Percentiles rank a stretch among this genome's conserved stretches.
Evolutionary conservation across 257 asterid species (phyloP).

Genomic region (Ophiorrhiza pumila): DNA sequence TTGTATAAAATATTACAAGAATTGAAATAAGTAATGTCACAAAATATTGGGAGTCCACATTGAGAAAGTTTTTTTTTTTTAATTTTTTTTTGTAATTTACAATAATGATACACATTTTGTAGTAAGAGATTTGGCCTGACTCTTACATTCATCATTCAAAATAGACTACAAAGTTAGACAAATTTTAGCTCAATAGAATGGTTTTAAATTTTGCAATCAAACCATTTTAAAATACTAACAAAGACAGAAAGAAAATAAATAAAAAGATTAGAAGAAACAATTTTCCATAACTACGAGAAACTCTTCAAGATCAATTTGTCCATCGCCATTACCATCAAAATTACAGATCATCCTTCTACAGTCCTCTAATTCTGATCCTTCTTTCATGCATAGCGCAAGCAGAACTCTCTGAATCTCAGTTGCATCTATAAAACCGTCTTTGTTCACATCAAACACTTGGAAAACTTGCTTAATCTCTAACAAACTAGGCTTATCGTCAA

Average conservation of each 20-base stretch:
- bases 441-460: conserved; percentile 43
- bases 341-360: conserved; percentile 35
- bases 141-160: no score
- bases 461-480: conserved; percentile 41
- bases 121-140: no score
- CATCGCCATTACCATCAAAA: conserved; percentile 42
- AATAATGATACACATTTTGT: no score
- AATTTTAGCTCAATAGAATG: neutral
- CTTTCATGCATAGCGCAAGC: conserved; percentile 28
- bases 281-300: conserved; percentile 38
- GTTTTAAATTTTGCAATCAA: neutral
- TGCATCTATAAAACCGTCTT: conserved; percentile 45
- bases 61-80: no score
- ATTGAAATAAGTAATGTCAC: no score
- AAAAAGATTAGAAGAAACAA: neutral
- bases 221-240: neutral
- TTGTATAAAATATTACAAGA: no score
- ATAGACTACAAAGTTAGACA: no score
- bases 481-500: conserved; percentile 35
- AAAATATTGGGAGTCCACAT: no score
- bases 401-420: conserved; percentile 42
- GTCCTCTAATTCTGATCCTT: conserved; percentile 31
- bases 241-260: neutral
- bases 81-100: no score
- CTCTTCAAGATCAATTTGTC: conserved; percentile 30